Evolutionary conservation across 2,329 filamentous ascomycete genomes (phyloP), one percentile per base, ranked within the genome.

Genomic region (Apiospora rasikravindrae): DNA sequence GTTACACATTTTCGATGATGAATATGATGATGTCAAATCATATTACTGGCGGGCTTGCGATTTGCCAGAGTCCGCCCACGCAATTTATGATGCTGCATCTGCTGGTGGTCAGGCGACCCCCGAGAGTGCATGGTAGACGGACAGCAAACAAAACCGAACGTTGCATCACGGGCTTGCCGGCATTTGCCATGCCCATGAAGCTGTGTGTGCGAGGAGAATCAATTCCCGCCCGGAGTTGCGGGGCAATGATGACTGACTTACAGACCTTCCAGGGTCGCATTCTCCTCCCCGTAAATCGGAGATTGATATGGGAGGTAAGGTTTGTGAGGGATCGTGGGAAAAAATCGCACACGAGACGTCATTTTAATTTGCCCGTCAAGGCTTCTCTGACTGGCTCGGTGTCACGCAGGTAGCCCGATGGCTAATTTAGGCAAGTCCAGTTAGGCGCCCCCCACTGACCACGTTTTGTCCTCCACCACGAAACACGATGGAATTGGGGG

Each of bases 391-490:
- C 45, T 49, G 45, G 45, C 22, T 19, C 45, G 22, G 45, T 64
- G 53, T 64, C 29, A n/a, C 53, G 33, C 51, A 33, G 51, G 26
- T 8, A 64, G 49, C 4, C 26, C 49, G 49, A 40, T 40, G 33
- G 57, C 57, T 40, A 40, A 40, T 40, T 64, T 64, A 64, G 53
- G 53, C 26, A 29, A 22, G 53, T 16, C 19, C 53, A 33, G 44
- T 45, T 19, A 45, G 44, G 44, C 19, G 14, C 45, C 10, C 57
- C 53, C 53, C 53, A 64, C 53, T 33, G 29, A 64, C 53, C 53
- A 64, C 57, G 57, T 64, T 64, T 64, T 64, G 33, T 64, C 57
- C 57, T 64, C 57, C 57, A 64, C 33, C 33, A 29, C 57, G 33
- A 64, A 64, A 64, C 57, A 64, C 33, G 40, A 40, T 26, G 8